Conservation (phyloP, 306 rosid species). For the Vigna unguiculata region DNA sequence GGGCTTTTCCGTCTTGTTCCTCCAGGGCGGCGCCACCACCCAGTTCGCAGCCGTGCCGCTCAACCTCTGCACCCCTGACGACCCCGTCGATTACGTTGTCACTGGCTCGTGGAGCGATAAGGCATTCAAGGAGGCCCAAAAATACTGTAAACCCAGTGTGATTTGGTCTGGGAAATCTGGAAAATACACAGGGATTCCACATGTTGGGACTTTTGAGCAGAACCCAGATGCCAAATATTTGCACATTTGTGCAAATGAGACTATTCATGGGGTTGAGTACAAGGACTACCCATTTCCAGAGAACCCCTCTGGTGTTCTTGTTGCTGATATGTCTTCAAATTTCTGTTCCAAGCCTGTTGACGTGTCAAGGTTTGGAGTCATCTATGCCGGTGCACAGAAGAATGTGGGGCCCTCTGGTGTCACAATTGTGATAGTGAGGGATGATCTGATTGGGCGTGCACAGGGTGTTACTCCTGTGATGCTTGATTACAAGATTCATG, state of each 20-base stretch:
- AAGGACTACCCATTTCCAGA: constrained; percentile 67
- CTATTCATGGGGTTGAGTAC: constrained; percentile 89
- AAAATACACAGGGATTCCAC: constrained; percentile 72
- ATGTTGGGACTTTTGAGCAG: constrained; percentile 60
- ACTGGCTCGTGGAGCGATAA: constrained; percentile 90
- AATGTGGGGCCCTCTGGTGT: constrained; percentile 92
- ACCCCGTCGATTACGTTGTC: constrained; percentile 66
- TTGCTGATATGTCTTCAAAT: constrained; percentile 90
- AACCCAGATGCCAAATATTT: constrained; percentile 25
- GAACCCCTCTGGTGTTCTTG: constrained; percentile 47
- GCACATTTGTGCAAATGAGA: constrained; percentile 82
- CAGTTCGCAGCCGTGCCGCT: constrained; percentile 80
- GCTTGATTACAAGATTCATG: constrained; percentile 84
- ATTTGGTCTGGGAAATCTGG: constrained; percentile 86
- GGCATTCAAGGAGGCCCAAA: constrained; percentile 87
- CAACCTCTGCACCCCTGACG: constrained; percentile 57
- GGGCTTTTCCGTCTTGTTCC: constrained; percentile 68
- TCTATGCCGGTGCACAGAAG: constrained; percentile 90
- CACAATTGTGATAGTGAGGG: constrained; percentile 72
- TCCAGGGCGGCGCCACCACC: constrained; percentile 93
- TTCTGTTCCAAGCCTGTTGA: constrained; percentile 90
- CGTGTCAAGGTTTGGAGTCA: constrained; percentile 71
- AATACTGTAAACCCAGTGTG: constrained; percentile 60
- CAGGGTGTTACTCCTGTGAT: constrained; percentile 72
- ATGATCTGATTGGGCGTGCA: constrained; percentile 77